Evolutionary conservation across 306 rosid species (phyloP).

Genomic region (Ormosia semicastrata): DNA sequence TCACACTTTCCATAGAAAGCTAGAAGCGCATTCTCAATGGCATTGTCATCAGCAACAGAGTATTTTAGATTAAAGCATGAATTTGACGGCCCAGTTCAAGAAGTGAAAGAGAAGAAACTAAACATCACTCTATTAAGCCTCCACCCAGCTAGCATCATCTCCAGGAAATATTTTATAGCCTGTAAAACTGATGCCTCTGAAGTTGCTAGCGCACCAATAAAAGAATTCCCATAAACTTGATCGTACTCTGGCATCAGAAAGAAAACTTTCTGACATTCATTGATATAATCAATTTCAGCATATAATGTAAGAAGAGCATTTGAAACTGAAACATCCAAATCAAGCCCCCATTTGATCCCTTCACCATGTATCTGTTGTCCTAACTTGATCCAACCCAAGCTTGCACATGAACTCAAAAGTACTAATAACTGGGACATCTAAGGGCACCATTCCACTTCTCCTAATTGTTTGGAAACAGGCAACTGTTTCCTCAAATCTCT

Average conservation of each 20-base stretch:
- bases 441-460: slow-evolving; percentile 61
- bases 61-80: slow-evolving; percentile 64
- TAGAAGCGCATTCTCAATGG: slow-evolving; percentile 77
- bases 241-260: slow-evolving; percentile 72
- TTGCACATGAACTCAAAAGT: slow-evolving; percentile 82
- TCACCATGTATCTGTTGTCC: slow-evolving; percentile 77
- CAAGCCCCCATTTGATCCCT: slow-evolving; percentile 79
- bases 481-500: slow-evolving; percentile 67
- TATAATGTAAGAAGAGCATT: slow-evolving; percentile 81
- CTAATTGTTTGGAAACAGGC: slow-evolving; percentile 56
- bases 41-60: slow-evolving; percentile 47
- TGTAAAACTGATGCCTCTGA: slow-evolving; percentile 54
- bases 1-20: slow-evolving; percentile 84
- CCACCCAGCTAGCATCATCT: slow-evolving; percentile 82
- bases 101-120: slow-evolving; percentile 64
- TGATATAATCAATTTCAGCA: slow-evolving; percentile 60
- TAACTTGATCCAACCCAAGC: slow-evolving; percentile 68
- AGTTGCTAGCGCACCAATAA: slow-evolving; percentile 71
- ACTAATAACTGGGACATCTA: slow-evolving; percentile 82
- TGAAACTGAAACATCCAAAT: slow-evolving; percentile 83
- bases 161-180: slow-evolving; percentile 59
- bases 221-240: slow-evolving; percentile 83
- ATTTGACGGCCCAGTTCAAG: slow-evolving; percentile 61
- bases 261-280: slow-evolving; percentile 64
- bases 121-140: slow-evolving; percentile 69